phyloP scores from a whole-genome alignment of 768 basidiomycete genomes.

The Xerocomus spinulosus region DNA sequence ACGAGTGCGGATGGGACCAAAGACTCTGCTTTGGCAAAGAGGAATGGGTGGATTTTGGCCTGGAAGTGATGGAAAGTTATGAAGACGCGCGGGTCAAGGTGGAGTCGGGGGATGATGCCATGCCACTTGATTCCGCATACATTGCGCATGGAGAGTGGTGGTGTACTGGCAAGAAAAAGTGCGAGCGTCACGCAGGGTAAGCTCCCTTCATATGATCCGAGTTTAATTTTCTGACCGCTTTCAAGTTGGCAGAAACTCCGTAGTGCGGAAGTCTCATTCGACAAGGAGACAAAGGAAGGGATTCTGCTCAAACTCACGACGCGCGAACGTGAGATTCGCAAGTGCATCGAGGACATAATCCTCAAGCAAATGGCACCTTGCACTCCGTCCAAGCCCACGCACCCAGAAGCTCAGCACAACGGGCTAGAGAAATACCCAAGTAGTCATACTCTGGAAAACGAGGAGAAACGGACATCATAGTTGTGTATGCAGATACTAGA shows the following conservation, averaged over 20 bases:
- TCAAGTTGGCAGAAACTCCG: slow-evolving; percentile 78
- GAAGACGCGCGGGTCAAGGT: slow-evolving; percentile 41
- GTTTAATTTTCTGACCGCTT: slow-evolving; percentile 5
- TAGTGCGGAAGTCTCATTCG: slow-evolving; percentile 63
- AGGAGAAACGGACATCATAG: slow-evolving; percentile 46
- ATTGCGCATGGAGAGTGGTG: slow-evolving; percentile 57
- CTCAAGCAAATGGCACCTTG: slow-evolving; percentile 37
- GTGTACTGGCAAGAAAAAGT: slow-evolving; percentile 72
- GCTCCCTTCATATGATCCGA: slow-evolving; percentile 13
- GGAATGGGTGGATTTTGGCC: slow-evolving; percentile 68
- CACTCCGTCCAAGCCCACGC: slow-evolving; percentile 30
- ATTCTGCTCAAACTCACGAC: slow-evolving; percentile 62
- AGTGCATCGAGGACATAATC: slow-evolving; percentile 69
- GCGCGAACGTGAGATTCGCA: slow-evolving; percentile 73
- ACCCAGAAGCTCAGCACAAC: slow-evolving; percentile 40
- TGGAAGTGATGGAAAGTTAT: slow-evolving; percentile 66
- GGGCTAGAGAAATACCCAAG: slow-evolving; percentile 39
- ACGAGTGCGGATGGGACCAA: slow-evolving; percentile 87
- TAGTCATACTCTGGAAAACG: too few species aligned
- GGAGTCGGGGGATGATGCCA: slow-evolving; percentile 33
- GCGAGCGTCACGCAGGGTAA: slow-evolving; percentile 76
- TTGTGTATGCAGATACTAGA: slow-evolving; percentile 6
- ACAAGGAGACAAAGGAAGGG: slow-evolving; percentile 71
- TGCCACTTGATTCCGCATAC: slow-evolving; percentile 33
- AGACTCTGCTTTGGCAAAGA: slow-evolving; percentile 79